phyloP scores from a whole-genome alignment of 148 eudicot species.

The Mesembryanthemum crystallinum region DNA sequence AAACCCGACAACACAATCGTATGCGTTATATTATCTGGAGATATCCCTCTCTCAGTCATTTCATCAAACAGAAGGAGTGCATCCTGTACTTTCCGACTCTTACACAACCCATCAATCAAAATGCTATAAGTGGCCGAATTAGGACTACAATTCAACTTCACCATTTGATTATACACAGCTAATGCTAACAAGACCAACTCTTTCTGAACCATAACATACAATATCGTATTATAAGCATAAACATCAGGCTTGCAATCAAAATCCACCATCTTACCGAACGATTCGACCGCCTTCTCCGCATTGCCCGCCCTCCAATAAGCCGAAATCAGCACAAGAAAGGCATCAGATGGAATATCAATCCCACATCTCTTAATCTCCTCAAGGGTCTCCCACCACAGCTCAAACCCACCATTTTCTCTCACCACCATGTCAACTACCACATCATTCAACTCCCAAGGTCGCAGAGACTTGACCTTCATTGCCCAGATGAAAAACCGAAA shows the following conservation, averaged over 20 bases:
- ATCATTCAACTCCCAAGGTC: conserved; percentile 37
- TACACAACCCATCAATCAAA: conserved; percentile 76
- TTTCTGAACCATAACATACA: conserved; percentile 56
- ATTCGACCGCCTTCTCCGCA: conserved; percentile 62
- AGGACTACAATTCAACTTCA: conserved; percentile 56
- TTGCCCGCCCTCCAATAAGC: conserved; percentile 46
- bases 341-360: conserved; percentile 37
- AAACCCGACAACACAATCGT: conserved; percentile 64
- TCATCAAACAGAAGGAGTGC: conserved; percentile 68
- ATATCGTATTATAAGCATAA: conserved; percentile 52
- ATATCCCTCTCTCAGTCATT: conserved; percentile 53
- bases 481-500: conserved; percentile 83
- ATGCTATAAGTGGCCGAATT: conserved; percentile 54
- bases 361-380: conserved; percentile 45
- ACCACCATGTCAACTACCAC: conserved; percentile 44
- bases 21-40: conserved; percentile 52
- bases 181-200: conserved; percentile 53
- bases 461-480: conserved; percentile 22
- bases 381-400: conserved; percentile 56
- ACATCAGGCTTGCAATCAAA: conserved; percentile 59
- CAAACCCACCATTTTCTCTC: conserved; percentile 37
- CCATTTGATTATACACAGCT: conserved; percentile 65
- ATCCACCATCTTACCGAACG: conserved; percentile 65
- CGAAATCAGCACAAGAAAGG: conserved; percentile 54
- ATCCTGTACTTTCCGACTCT: conserved; percentile 48